Percentiles rank a stretch among this genome's conserved stretches.
These are phyloP conservation scores for Saccharomyces uvarum DNA, from an alignment of 1,139 yeast species.

Conservation along the genomic window DNA sequence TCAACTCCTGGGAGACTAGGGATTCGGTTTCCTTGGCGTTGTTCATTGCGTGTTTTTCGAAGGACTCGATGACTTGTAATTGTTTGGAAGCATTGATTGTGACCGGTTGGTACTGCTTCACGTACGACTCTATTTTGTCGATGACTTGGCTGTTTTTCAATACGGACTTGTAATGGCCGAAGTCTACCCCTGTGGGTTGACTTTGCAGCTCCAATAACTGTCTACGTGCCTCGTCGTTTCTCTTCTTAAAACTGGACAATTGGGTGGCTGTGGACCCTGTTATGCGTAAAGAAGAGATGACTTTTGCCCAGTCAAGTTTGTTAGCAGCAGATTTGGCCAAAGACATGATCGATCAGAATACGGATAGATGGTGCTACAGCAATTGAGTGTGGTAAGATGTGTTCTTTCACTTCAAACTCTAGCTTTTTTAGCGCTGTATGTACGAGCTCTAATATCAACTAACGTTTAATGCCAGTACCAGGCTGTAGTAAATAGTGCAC, in stretches of 20 bases:
- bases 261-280: conserved; percentile 88
- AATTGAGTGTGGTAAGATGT: background rate
- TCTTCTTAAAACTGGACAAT: conserved; percentile 88
- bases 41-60: conserved; percentile 91
- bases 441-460: too few relatives aligned
- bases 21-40: conserved; percentile 92
- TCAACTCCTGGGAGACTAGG: conserved; percentile 78
- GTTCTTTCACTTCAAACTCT: background rate
- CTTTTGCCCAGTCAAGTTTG: conserved; percentile 92
- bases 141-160: conserved; percentile 78
- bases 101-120: conserved; percentile 69
- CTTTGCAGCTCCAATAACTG: conserved; percentile 58
- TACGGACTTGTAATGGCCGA: conserved; percentile 65
- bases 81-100: conserved; percentile 83
- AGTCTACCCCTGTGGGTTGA: conserved; percentile 75
- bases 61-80: conserved; percentile 83
- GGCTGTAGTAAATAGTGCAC: background rate
- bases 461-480: background rate
- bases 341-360: conserved; percentile 19
- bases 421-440: background rate
- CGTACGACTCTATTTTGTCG: conserved; percentile 72
- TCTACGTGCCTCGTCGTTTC: conserved; percentile 96
- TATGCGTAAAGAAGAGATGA: conserved; percentile 80
- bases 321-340: conserved; percentile 60
- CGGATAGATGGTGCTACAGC: background rate